These are phyloP conservation scores for Ophiostoma quercus DNA, from an alignment of 2,329 filamentous ascomycete genomes.

Conservation along the genomic window DNA sequence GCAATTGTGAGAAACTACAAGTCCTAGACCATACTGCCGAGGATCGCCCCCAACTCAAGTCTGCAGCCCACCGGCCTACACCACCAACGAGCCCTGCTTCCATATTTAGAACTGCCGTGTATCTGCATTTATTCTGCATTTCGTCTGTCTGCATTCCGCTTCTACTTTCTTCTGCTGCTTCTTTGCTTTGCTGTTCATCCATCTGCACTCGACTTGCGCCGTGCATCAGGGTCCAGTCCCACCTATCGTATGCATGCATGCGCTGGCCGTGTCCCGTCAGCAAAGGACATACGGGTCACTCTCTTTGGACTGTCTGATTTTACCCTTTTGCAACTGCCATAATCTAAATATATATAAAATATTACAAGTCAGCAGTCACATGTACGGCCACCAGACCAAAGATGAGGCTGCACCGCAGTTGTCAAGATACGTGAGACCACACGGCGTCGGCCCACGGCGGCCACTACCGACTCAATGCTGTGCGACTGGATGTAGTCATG, in stretches of 20 bases:
- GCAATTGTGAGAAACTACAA: neutral
- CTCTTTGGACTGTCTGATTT: neutral
- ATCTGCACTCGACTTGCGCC: neutral
- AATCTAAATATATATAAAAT: no score
- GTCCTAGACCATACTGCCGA: neutral
- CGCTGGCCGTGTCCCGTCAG: constrained; percentile 10
- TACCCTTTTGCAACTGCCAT: neutral
- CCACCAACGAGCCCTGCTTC: neutral
- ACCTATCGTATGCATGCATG: constrained; percentile 8
- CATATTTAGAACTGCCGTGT: constrained; percentile 1
- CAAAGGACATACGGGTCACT: neutral
- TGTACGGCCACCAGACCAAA: neutral
- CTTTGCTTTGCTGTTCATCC: neutral
- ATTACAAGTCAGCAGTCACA: neutral
- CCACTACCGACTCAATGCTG: neutral
- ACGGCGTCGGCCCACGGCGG: constrained; percentile 3
- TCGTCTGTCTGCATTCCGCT: no score
- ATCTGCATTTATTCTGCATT: no score
- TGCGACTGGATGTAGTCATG: neutral
- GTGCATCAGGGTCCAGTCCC: constrained; percentile 12
- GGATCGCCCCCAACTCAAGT: neutral
- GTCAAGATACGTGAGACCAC: neutral
- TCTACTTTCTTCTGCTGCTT: no score
- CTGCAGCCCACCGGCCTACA: neutral
- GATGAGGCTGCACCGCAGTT: neutral